phyloP scores from a whole-genome alignment of 1,284 basidiomycete species.

The Austroboletus novae-zelandiae region DNA sequence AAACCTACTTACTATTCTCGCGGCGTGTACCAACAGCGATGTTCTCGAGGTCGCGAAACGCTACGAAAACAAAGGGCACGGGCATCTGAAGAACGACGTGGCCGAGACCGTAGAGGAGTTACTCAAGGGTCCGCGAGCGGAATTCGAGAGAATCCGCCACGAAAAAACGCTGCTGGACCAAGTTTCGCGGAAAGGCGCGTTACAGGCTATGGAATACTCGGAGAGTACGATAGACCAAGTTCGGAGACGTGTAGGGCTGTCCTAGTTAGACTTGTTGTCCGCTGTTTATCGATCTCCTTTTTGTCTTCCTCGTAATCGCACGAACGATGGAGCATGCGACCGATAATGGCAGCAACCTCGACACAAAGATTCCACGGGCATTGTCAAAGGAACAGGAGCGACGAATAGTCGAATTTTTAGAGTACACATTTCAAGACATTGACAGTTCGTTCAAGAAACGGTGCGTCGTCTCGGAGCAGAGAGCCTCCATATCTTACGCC shows the following conservation, averaged over 20 bases:
- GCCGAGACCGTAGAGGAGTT: constrained; percentile 71
- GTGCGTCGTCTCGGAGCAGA: constrained; percentile 36
- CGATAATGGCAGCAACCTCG: not conserved
- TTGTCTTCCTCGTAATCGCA: too few species aligned
- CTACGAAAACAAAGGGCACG: constrained; percentile 61
- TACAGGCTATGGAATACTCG: constrained; percentile 62
- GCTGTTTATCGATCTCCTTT: not conserved
- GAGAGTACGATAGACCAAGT: constrained; percentile 67
- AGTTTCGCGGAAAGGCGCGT: constrained; percentile 65
- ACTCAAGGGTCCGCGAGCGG: constrained; percentile 65
- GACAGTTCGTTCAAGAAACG: constrained; percentile 70
- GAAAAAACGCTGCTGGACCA: constrained; percentile 64
- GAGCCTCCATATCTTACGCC: not conserved
- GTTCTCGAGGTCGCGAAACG: constrained; percentile 46
- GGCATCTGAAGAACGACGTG: constrained; percentile 71
- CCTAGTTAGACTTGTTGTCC: constrained; percentile 22
- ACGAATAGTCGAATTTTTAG: constrained; percentile 59
- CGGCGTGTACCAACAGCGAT: constrained; percentile 58
- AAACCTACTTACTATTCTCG: constrained; percentile 80
- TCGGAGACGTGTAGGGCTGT: constrained; percentile 64
- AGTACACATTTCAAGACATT: constrained; percentile 59
- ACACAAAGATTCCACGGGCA: constrained; percentile 14
- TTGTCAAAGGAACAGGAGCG: constrained; percentile 57
- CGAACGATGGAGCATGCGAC: not conserved
- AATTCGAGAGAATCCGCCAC: constrained; percentile 62